Base-by-base conservation (phyloP, 116 monocot genomes). In the Phalaenopsis hybrid region DNA sequence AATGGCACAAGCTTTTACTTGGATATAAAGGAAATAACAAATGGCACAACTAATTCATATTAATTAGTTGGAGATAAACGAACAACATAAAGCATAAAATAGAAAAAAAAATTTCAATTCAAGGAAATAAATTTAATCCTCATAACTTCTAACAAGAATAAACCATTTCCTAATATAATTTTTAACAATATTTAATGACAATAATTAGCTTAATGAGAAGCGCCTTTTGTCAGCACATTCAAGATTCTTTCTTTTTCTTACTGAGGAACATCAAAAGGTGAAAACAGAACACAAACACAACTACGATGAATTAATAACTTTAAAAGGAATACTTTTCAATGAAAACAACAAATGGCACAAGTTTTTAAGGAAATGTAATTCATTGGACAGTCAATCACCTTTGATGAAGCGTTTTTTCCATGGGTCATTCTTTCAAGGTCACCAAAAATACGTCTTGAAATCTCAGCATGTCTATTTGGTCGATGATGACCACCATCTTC, bases 401-500 rank as follows among this genome's bases (percentile, higher is more conserved):
- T 68, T 76, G 86, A 80, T 28, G 90, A 90, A 77, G 83, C 80
- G 74, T 84, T 82, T 86, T 93, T 94, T 37, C 55, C 74, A 82
- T 79, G 84, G 63, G 83, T 85, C 37, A 93, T 90, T 69, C 87
- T 89, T 84, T 97, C 97, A 74, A 97, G 86, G 83, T 89, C 93
- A 59, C 91, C 85, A 83, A 97, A 97, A 83, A 97, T 94, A 55
- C 83, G 82, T 70, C 91, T 91, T 67, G 97, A 97, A 78, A 92
- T 94, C 51, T 92, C 97, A 72, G 97, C 95, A 92, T 89, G 95
- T 80, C 89, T 91, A 75, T 89, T 97, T 76, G 97, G 97, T 23
- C 97, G 86, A 57, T 86, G 93, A 86, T 97, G 97, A 4, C 97
- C 93, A 76, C 97, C 97, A 88, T 86, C 95, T 86, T 97, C 97